Conservation (phyloP, 2,329 filamentous ascomycete genomes). For the Diaporthe citri region DNA sequence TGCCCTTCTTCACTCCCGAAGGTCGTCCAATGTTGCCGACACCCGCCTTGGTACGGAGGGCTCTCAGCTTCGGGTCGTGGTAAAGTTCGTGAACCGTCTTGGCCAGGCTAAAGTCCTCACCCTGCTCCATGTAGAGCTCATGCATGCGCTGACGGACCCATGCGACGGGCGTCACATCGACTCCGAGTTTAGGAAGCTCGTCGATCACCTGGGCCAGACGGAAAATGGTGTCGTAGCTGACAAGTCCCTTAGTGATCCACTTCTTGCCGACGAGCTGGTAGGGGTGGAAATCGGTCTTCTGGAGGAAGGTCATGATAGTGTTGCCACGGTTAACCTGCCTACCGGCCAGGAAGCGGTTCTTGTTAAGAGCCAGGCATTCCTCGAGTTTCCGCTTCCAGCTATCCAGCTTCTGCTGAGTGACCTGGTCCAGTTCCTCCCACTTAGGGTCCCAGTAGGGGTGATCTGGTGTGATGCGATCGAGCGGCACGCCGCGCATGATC, state of each 20-base stretch:
- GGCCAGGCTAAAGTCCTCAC: constrained; percentile 63
- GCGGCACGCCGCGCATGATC: constrained; percentile 65
- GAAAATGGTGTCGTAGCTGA: constrained; percentile 69
- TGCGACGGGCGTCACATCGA: constrained; percentile 65
- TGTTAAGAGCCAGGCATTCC: constrained; percentile 53
- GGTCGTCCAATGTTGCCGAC: constrained; percentile 70
- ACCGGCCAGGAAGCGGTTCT: constrained; percentile 65
- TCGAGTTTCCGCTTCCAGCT: constrained; percentile 63
- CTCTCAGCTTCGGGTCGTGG: constrained; percentile 65
- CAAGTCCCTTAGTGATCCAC: constrained; percentile 59
- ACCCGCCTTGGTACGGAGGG: constrained; percentile 64
- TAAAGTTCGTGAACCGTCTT: constrained; percentile 67
- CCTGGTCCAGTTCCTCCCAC: constrained; percentile 61
- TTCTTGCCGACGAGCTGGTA: constrained; percentile 68
- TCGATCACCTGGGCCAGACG: constrained; percentile 64
- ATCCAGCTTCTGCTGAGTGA: constrained; percentile 58
- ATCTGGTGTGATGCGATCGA: constrained; percentile 61
- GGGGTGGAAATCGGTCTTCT: constrained; percentile 64
- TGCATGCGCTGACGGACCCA: constrained; percentile 70
- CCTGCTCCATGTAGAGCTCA: constrained; percentile 59
- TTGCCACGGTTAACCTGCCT: constrained; percentile 69
- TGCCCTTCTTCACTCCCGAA: constrained; percentile 56
- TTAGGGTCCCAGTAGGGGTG: constrained; percentile 69
- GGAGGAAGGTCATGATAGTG: constrained; percentile 65
- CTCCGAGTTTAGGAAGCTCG: constrained; percentile 65